These are phyloP conservation scores for Musa itinerans DNA, from an alignment of 176 grass and related monocot species.

Conservation along the genomic window DNA sequence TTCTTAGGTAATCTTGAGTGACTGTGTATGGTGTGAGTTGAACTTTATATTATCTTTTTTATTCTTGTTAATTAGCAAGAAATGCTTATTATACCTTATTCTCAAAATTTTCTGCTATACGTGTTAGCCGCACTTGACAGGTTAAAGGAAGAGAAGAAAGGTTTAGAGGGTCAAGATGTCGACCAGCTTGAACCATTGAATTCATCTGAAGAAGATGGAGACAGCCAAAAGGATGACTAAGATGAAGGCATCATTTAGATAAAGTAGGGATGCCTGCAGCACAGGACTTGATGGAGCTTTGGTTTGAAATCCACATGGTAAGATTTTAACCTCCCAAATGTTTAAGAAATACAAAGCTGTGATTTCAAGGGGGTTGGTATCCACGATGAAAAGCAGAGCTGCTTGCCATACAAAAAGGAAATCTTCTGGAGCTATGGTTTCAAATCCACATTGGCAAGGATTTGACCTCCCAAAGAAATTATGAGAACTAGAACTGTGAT, in stretches of 20 bases:
- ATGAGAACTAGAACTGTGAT: background rate
- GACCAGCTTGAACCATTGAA: conserved; percentile 25
- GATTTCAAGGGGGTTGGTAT: too few species aligned
- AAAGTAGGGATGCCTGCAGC: background rate
- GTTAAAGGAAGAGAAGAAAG: conserved; percentile 65
- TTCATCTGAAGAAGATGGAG: conserved; percentile 54
- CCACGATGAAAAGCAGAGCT: background rate
- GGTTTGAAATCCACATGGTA: background rate
- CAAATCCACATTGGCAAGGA: background rate
- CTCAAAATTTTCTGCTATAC: conserved; percentile 18
- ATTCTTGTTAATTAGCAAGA: too few species aligned
- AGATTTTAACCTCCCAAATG: background rate
- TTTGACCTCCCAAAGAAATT: background rate
- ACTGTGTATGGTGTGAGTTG: too few species aligned
- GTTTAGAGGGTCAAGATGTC: conserved; percentile 26
- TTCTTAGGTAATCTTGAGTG: too few species aligned
- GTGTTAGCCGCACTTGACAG: conserved; percentile 65
- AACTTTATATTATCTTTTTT: background rate
- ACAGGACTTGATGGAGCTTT: background rate
- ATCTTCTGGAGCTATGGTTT: background rate
- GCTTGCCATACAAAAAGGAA: background rate
- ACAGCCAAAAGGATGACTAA: conserved; percentile 47
- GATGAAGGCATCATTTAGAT: conserved; percentile 39
- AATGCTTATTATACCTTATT: background rate
- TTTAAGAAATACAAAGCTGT: too few species aligned